A percentile compares a stretch with the other conserved stretches of the same genome.
phyloP scores from a whole-genome alignment of 2,329 filamentous ascomycete species.

The Escovopsis sp. region DNA sequence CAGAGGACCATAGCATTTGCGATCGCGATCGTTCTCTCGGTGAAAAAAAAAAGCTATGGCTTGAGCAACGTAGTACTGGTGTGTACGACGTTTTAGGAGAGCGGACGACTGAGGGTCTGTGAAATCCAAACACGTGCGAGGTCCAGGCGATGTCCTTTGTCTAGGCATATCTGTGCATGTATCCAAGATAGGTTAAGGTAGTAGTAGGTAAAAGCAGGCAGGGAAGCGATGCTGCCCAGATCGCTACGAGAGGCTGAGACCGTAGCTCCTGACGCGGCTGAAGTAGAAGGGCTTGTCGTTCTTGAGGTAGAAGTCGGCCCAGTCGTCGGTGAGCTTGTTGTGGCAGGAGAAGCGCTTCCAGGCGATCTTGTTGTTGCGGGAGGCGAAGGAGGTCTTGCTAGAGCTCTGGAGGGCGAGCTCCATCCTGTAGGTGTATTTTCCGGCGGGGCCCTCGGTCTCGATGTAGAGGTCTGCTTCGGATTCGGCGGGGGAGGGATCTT shows the following conservation, averaged over 20 bases:
- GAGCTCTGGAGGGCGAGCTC: constrained; percentile 55
- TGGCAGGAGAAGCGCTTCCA: constrained; percentile 92
- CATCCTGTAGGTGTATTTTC: constrained; percentile 75
- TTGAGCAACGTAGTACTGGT: no score
- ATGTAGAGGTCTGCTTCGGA: constrained; percentile 58
- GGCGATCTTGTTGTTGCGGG: constrained; percentile 69
- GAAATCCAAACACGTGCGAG: no score
- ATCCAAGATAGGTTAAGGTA: no score
- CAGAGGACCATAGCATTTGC: no score
- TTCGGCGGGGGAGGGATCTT: no score
- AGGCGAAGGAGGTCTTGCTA: constrained; percentile 28
- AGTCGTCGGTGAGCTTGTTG: constrained; percentile 78
- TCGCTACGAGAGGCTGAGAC: constrained; percentile 20
- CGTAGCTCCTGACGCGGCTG: constrained; percentile 49
- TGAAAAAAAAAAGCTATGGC: no score
- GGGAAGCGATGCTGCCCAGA: background rate
- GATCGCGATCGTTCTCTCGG: no score
- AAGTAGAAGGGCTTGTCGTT: constrained; percentile 53
- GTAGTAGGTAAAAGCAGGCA: background rate
- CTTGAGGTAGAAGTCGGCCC: constrained; percentile 59
- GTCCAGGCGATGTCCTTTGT: no score
- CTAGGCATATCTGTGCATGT: no score
- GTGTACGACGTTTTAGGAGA: no score
- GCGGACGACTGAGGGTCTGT: no score
- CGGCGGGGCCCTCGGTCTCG: constrained; percentile 69